Evolutionary conservation across 331 rosid species (phyloP).

Genomic region (Pyrus hybrid): DNA sequence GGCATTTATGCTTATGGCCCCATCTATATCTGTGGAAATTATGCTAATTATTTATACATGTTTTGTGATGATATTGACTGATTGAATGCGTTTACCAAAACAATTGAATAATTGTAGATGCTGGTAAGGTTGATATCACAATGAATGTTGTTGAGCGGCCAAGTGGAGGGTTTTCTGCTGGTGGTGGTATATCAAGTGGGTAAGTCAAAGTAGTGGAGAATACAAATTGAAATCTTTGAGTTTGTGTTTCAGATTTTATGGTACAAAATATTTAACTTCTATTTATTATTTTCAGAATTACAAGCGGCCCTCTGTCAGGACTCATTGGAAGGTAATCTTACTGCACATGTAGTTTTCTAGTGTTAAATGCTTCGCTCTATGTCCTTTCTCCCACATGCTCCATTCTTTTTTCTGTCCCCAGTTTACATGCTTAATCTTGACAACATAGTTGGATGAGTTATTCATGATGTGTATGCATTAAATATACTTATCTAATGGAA

Average conservation of each 20-base stretch:
- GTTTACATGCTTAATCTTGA: neutral
- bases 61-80: neutral
- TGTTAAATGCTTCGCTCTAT: neutral
- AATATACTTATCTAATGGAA: neutral
- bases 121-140: constrained; percentile 88
- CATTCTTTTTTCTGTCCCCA: neutral
- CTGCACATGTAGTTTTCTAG: constrained; percentile 9
- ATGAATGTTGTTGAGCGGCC: constrained; percentile 99
- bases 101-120: constrained; percentile 40
- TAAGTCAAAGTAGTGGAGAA: constrained; percentile 29
- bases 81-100: neutral
- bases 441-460: neutral
- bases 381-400: neutral
- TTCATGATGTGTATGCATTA: neutral
- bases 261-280: constrained; percentile 23
- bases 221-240: neutral
- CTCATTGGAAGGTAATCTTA: constrained; percentile 84
- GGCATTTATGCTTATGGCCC: neutral
- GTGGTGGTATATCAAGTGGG: constrained; percentile 99
- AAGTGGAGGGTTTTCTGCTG: constrained; percentile 98
- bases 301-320: constrained; percentile 80
- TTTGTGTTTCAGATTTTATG: constrained; percentile 1
- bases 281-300: constrained; percentile 42
- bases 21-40: neutral
- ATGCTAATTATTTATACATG: neutral